These are phyloP conservation scores for Meredithiella fracta DNA, from an alignment of 2,329 filamentous ascomycete species.

Conservation along the genomic window DNA sequence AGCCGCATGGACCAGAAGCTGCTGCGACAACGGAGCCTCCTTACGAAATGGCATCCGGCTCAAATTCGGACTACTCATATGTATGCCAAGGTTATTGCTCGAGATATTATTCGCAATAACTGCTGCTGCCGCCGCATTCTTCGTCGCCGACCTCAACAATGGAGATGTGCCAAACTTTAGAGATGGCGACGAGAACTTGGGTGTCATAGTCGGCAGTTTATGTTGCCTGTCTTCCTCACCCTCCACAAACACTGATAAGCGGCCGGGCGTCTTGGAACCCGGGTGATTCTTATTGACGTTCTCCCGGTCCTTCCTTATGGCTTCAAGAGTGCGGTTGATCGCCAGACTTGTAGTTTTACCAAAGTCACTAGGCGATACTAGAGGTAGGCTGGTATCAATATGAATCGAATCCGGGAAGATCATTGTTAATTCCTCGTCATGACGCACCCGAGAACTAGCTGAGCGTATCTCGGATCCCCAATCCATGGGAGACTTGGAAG, in stretches of 20 bases:
- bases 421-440: conserved; percentile 39
- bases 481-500: not conserved
- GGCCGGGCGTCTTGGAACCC: not conserved
- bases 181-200: conserved; percentile 2
- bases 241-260: not conserved
- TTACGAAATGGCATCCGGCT: conserved; percentile 22
- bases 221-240: conserved; percentile 7
- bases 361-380: conserved; percentile 27
- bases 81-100: not conserved
- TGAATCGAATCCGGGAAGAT: conserved; percentile 39
- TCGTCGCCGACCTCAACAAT: conserved; percentile 7
- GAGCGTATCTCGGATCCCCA: conserved; percentile 9
- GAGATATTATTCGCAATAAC: not conserved
- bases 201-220: not conserved
- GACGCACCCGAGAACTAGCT: conserved; percentile 12
- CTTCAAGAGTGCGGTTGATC: conserved; percentile 38
- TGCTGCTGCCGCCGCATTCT: conserved; percentile 6
- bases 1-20: conserved; percentile 21
- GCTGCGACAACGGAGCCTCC: conserved; percentile 22
- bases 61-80: conserved; percentile 9
- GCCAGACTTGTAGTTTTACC: conserved; percentile 41
- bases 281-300: not conserved
- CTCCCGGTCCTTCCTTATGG: conserved; percentile 16
- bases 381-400: conserved; percentile 27
- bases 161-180: conserved; percentile 10